A percentile compares a stretch with the other conserved stretches of the same genome.
phyloP scores from a whole-genome alignment of 2,329 filamentous ascomycete genomes.

The Hymenotorrendiella dingleyae region DNA sequence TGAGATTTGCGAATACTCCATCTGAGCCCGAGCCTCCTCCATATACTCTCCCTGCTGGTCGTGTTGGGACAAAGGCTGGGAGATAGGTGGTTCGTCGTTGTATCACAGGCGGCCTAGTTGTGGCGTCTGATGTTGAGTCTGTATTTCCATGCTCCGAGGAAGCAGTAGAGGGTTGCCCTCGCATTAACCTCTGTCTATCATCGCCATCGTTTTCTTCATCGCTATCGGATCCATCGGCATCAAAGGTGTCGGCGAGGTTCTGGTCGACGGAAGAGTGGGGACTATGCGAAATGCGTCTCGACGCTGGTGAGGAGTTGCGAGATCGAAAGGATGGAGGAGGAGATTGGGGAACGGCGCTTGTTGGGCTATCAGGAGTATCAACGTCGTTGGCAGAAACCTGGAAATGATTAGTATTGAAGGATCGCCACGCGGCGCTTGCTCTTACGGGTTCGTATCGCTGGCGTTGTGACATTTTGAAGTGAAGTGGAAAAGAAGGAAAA shows the following conservation, averaged over 20 bases:
- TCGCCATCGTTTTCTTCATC: constrained; percentile 68
- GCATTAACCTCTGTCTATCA: constrained; percentile 81
- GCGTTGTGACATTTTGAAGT: constrained; percentile 2
- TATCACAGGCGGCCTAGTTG: constrained; percentile 17
- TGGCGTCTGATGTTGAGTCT: constrained; percentile 19
- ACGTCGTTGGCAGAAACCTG: constrained; percentile 56
- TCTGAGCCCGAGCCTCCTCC: constrained; percentile 77
- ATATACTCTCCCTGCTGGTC: constrained; percentile 45
- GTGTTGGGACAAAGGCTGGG: constrained; percentile 23
- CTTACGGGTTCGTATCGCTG: too few relatives aligned
- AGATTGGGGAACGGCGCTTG: constrained; percentile 39
- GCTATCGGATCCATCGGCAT: constrained; percentile 69
- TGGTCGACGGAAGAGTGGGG: constrained; percentile 55
- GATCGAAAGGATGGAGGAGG: constrained; percentile 85
- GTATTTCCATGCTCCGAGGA: constrained; percentile 27
- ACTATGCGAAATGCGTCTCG: constrained; percentile 34
- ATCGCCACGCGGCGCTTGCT: too few relatives aligned
- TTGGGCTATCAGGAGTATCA: constrained; percentile 35
- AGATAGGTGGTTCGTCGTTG: constrained; percentile 25
- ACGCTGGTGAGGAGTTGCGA: constrained; percentile 61
- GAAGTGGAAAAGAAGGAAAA: constrained; percentile 23
- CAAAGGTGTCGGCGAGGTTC: constrained; percentile 89
- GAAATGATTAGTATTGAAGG: constrained; percentile 16
- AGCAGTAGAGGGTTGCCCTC: constrained; percentile 43
- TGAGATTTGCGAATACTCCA: constrained; percentile 93